Evolutionary conservation across 2,329 filamentous ascomycete species (phyloP).

Genomic region (Pseudogymnoascus verrucosus): DNA sequence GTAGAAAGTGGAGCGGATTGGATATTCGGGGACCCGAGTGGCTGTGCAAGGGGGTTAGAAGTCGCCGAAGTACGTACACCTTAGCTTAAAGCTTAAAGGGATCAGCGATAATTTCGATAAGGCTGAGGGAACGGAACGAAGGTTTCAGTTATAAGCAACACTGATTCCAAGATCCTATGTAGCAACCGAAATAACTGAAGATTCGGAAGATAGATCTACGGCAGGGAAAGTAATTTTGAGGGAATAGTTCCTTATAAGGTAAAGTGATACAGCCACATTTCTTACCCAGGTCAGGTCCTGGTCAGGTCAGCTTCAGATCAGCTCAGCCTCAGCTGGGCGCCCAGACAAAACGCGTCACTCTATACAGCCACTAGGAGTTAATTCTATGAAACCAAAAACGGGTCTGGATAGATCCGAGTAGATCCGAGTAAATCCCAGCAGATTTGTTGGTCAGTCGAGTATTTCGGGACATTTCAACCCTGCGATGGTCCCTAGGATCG

Average conservation of each 20-base stretch:
- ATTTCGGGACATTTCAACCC: neutral
- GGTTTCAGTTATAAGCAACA: neutral
- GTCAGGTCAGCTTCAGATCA: neutral
- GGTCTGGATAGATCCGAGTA: neutral
- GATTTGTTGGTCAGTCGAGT: neutral
- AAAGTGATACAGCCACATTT: neutral
- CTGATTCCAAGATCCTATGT: neutral
- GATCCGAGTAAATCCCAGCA: neutral
- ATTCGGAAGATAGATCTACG: neutral
- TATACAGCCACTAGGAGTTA: neutral
- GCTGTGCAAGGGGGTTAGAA: neutral
- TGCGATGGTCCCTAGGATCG: neutral
- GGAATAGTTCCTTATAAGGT: neutral
- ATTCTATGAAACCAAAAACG: neutral
- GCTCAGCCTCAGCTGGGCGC: neutral
- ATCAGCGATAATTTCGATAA: constrained; percentile 1
- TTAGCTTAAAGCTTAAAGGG: constrained; percentile 4
- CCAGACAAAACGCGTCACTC: neutral
- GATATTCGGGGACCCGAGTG: neutral
- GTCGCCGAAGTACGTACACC: neutral
- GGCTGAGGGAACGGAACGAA: neutral
- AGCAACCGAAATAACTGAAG: neutral
- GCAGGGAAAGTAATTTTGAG: neutral
- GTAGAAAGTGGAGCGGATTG: neutral
- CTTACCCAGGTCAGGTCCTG: neutral